These are phyloP conservation scores for Eragrostis nindensis DNA, from an alignment of 176 grass and related monocot species.

Conservation along the genomic window DNA sequence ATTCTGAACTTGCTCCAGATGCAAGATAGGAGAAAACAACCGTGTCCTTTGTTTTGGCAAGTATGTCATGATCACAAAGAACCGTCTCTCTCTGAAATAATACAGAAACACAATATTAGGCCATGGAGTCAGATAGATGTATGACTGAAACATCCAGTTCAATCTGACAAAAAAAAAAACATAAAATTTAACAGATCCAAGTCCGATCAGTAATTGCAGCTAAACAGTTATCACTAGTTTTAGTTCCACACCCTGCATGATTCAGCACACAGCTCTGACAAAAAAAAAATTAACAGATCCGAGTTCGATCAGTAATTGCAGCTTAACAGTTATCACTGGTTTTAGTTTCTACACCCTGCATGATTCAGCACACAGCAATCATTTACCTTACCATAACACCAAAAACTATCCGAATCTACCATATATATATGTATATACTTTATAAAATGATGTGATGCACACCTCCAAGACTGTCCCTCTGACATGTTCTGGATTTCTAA, in stretches of 20 bases:
- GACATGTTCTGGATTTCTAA: neutral
- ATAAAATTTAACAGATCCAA: slow-evolving; percentile 2
- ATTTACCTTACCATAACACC: neutral
- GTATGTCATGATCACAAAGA: slow-evolving; percentile 88
- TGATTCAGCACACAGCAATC: neutral
- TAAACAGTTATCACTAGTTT: neutral
- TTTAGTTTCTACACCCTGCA: slow-evolving; percentile 18
- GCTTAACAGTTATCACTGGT: neutral
- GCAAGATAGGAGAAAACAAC: slow-evolving; percentile 72
- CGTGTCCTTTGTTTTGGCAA: slow-evolving; percentile 76
- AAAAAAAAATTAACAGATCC: neutral
- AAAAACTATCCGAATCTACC: neutral
- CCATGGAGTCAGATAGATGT: neutral
- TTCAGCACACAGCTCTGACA: neutral
- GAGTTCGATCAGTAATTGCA: slow-evolving; percentile 11
- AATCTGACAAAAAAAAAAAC: slow-evolving; percentile 8
- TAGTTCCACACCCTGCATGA: slow-evolving; percentile 18
- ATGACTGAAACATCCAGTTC: neutral
- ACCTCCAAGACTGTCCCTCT: neutral
- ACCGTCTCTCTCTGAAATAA: slow-evolving; percentile 78
- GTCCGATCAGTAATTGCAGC: slow-evolving; percentile 3
- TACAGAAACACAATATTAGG: slow-evolving; percentile 18
- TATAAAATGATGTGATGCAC: neutral
- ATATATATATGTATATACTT: neutral
- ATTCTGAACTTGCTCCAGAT: slow-evolving; percentile 86